Evolutionary conservation across 2,329 filamentous ascomycete genomes (phyloP).

Genomic region (Ophiocordyceps sinensis): DNA sequence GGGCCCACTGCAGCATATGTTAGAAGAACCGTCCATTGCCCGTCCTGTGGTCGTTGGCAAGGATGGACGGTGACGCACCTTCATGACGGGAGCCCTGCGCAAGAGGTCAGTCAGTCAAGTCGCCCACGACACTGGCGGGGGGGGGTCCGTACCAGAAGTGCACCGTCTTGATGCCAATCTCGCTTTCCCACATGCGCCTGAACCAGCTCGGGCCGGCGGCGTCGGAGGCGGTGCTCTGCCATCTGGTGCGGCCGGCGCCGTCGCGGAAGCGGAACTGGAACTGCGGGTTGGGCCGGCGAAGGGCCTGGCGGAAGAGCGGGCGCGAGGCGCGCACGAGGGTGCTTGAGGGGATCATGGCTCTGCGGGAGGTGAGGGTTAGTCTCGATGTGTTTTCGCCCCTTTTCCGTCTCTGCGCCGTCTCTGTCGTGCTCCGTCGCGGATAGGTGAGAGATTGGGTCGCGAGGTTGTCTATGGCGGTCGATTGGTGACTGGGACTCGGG

Average conservation of each 20-base stretch:
- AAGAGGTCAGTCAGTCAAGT: constrained; percentile 8
- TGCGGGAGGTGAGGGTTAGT: background rate
- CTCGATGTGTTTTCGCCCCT: background rate
- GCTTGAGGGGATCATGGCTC: constrained; percentile 28
- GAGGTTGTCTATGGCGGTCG: too few relatives aligned
- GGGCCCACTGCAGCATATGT: constrained; percentile 52
- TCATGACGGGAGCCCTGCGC: constrained; percentile 73
- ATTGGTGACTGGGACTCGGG: too few relatives aligned
- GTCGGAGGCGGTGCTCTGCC: constrained; percentile 51
- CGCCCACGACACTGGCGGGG: background rate
- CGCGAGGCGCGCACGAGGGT: constrained; percentile 27
- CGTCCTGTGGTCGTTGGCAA: too few relatives aligned
- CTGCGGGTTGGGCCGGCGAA: constrained; percentile 20
- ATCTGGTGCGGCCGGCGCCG: constrained; percentile 38
- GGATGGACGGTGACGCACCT: constrained; percentile 20
- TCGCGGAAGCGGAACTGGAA: constrained; percentile 20
- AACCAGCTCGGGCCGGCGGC: constrained; percentile 42
- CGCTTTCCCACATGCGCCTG: constrained; percentile 71
- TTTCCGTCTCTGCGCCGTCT: background rate
- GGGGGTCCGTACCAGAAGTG: constrained; percentile 73
- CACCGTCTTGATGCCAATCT: constrained; percentile 77
- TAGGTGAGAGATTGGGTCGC: too few relatives aligned
- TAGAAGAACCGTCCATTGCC: background rate
- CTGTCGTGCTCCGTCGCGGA: too few relatives aligned
- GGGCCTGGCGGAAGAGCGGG: constrained; percentile 42